phyloP scores from a whole-genome alignment of 768 basidiomycete genomes.

The Podaxis sp. region DNA sequence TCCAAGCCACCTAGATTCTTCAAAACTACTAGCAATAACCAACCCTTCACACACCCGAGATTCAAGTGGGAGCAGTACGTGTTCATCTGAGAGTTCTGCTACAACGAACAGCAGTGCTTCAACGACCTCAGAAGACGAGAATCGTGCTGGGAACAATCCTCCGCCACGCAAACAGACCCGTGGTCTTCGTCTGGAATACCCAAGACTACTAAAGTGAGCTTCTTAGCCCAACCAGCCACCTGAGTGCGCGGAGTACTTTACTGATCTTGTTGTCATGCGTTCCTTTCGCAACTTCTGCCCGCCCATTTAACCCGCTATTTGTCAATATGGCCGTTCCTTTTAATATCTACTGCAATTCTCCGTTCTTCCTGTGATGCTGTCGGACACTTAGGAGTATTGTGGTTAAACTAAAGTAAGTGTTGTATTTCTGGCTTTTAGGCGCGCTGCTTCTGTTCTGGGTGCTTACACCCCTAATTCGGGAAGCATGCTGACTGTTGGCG shows the following conservation, averaged over 20 bases:
- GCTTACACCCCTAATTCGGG: background rate
- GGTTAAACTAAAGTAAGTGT: constrained; percentile 8
- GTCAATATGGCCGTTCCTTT: background rate
- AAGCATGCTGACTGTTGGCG: background rate
- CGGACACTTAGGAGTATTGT: constrained; percentile 8
- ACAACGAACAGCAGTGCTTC: background rate
- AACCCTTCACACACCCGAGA: background rate
- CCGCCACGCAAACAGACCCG: background rate
- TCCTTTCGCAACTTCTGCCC: background rate
- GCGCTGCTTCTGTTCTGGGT: background rate
- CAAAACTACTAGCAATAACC: background rate
- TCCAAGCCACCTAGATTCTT: background rate
- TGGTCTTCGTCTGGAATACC: background rate
- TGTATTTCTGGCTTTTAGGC: background rate
- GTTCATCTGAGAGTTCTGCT: background rate
- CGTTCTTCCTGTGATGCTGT: background rate
- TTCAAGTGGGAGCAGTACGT: background rate
- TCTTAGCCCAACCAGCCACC: background rate
- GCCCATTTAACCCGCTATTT: background rate
- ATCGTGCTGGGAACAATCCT: background rate
- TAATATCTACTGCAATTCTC: background rate
- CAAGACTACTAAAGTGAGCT: constrained; percentile 3
- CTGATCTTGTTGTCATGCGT: background rate
- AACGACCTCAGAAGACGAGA: background rate
- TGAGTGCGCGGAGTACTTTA: background rate